Conservation (phyloP, 257 asterid species). For the Lantana camara region DNA sequence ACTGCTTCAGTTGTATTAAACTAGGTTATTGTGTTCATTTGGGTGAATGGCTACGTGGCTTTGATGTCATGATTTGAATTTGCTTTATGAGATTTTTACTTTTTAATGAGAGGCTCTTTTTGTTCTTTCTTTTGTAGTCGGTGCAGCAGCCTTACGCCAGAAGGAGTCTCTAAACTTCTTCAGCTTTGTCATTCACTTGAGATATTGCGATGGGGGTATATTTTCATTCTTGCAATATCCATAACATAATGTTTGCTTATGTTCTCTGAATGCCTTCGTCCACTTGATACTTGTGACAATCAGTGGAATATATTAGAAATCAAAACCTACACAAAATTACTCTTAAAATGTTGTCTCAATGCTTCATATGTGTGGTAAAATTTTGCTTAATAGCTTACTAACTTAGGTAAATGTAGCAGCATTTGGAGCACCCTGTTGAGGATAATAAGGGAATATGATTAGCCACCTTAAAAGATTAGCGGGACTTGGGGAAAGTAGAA, state of each 20-base stretch:
- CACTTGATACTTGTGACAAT: background rate
- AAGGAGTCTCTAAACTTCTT: conserved; percentile 76
- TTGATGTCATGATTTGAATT: background rate
- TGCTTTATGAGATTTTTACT: conserved; percentile 4
- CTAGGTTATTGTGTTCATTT: background rate
- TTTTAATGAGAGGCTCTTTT: conserved; percentile 19
- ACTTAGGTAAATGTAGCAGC: conserved; percentile 2
- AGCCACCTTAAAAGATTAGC: too few species aligned
- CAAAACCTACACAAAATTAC: background rate
- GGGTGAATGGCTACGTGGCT: background rate
- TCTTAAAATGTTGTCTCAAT: background rate
- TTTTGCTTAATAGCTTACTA: background rate
- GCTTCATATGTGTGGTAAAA: background rate
- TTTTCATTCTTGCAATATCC: conserved; percentile 24
- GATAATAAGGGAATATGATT: too few species aligned
- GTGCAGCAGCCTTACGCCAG: conserved; percentile 68
- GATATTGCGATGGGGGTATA: conserved; percentile 97
- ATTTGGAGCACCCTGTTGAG: background rate
- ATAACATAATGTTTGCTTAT: conserved; percentile 9
- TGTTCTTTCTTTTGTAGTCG: conserved; percentile 41
- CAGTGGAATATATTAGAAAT: background rate
- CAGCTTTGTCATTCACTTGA: conserved; percentile 67
- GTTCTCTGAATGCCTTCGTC: conserved; percentile 3
- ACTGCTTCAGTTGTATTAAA: background rate
- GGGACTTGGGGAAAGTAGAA: too few species aligned